Percentiles rank a stretch among this genome's conserved stretches.
Conservation (phyloP, 331 rosid species). For the Malus hybrid region DNA sequence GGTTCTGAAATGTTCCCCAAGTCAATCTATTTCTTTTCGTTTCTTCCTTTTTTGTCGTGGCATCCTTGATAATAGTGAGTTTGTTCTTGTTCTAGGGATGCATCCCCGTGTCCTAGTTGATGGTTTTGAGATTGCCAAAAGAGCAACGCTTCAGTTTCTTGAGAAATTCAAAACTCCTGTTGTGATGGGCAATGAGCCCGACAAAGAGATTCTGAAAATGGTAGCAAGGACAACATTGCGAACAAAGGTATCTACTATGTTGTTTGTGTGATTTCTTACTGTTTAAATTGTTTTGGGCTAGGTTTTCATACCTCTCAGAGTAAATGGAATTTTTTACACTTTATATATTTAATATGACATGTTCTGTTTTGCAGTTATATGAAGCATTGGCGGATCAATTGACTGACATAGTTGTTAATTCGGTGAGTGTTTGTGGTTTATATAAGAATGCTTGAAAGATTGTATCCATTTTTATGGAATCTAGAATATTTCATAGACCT, state of each 20-base stretch:
- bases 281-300: not conserved
- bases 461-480: not conserved
- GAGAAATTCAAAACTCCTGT: constrained; percentile 84
- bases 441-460: not conserved
- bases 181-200: constrained; percentile 86
- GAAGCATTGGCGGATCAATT: constrained; percentile 85
- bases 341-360: not conserved
- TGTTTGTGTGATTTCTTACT: not conserved
- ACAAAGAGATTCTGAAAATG: constrained; percentile 84
- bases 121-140: constrained; percentile 95
- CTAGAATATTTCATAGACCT: not conserved
- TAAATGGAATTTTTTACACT: not conserved
- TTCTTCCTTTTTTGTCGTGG: not conserved
- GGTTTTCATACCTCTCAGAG: not conserved
- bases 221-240: constrained; percentile 89
- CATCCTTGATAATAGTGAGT: not conserved
- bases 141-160: constrained; percentile 79
- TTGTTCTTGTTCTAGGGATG: constrained; percentile 57
- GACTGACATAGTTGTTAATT: constrained; percentile 73
- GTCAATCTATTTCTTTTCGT: not conserved
- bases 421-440: constrained; percentile 50
- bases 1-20: not conserved
- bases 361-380: constrained; percentile 50
- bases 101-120: constrained; percentile 95
- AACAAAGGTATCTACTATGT: constrained; percentile 59